phyloP scores from a whole-genome alignment of 2,329 filamentous ascomycete species.

The Ceratocystis diversiconidia region DNA sequence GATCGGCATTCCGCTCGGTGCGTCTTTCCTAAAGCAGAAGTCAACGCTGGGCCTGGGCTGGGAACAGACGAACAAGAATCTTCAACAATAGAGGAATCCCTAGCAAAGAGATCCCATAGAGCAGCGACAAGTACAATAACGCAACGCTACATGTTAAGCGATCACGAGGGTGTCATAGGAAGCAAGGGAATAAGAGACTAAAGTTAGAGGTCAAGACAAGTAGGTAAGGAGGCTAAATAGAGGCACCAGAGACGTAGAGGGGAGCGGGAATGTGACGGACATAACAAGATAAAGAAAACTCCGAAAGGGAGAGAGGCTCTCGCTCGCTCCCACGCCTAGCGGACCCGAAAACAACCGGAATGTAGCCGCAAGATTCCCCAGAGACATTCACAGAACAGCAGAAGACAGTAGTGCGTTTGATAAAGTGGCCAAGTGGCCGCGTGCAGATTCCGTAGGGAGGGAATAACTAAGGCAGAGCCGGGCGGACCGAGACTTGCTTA shows the following conservation, averaged over 20 bases:
- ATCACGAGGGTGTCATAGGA: background rate
- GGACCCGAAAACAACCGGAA: background rate
- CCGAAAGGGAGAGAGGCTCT: no score
- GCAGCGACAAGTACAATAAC: background rate
- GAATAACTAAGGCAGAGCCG: background rate
- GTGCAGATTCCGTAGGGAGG: background rate
- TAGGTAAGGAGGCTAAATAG: background rate
- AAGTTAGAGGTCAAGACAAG: background rate
- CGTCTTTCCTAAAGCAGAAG: slow-evolving; percentile 10
- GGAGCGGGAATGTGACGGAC: background rate
- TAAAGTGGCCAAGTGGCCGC: no score
- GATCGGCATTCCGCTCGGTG: slow-evolving; percentile 9
- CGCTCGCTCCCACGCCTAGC: background rate
- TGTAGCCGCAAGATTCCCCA: background rate
- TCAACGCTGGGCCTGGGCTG: background rate
- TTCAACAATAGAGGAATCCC: background rate
- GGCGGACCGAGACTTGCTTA: no score
- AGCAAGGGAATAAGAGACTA: no score
- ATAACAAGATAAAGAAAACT: no score
- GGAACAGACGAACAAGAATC: slow-evolving; percentile 4
- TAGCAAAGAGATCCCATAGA: background rate
- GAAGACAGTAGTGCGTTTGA: background rate
- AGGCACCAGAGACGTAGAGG: background rate
- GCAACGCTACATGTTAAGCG: background rate
- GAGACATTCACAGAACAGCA: background rate